Conservation (phyloP, 164 flowering plant species). For the Saururus chinensis region DNA sequence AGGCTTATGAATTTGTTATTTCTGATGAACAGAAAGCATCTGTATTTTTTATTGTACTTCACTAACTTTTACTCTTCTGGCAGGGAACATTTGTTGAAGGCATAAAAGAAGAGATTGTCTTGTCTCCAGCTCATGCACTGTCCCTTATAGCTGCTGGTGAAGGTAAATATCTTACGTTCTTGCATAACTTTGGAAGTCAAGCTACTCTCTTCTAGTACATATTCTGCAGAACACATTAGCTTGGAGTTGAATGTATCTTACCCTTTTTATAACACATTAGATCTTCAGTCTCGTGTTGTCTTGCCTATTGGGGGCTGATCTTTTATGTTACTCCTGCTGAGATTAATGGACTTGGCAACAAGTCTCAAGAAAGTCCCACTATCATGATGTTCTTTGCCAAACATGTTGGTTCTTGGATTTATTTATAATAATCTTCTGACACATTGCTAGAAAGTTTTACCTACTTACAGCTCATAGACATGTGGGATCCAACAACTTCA, state of each 20-base stretch:
- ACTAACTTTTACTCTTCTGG: conserved; percentile 1
- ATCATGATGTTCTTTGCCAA: too few relatives aligned
- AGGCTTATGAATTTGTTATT: background rate
- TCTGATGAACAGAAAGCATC: background rate
- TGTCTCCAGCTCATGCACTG: conserved; percentile 96
- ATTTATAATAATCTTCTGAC: background rate
- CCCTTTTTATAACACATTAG: too few relatives aligned
- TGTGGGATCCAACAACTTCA: conserved; percentile 96
- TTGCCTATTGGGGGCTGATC: too few relatives aligned
- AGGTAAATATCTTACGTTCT: conserved; percentile 33
- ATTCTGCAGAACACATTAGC: too few relatives aligned
- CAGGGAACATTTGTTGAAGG: conserved; percentile 97
- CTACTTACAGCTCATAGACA: conserved; percentile 87
- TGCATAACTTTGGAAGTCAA: background rate
- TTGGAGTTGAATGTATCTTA: too few relatives aligned
- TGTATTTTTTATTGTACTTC: background rate
- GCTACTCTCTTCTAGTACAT: too few relatives aligned
- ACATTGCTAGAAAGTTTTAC: background rate
- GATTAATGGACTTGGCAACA: too few relatives aligned
- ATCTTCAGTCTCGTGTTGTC: too few relatives aligned
- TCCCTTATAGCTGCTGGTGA: conserved; percentile 98
- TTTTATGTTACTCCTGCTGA: too few relatives aligned
- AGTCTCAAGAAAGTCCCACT: too few relatives aligned
- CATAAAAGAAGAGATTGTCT: conserved; percentile 91
- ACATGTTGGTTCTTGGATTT: background rate